Evolutionary conservation across 164 flowering plant genomes (phyloP).

Genomic region (Pachysandra terminalis): DNA sequence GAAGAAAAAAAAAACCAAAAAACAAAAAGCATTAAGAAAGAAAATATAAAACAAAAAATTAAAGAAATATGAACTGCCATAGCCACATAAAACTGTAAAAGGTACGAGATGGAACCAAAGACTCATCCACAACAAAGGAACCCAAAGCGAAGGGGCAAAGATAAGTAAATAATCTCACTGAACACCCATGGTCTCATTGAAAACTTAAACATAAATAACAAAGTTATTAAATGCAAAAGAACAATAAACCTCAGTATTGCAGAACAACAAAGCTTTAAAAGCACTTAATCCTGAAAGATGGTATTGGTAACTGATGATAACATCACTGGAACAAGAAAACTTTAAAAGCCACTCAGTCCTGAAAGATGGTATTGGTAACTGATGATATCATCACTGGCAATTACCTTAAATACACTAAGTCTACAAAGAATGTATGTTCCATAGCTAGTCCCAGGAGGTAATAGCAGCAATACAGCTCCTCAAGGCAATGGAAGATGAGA

Average conservation of each 20-base stretch:
- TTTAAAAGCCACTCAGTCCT: neutral
- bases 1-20: too few species aligned
- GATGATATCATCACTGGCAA: neutral
- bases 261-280: neutral
- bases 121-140: too few species aligned
- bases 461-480: too few species aligned
- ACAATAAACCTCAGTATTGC: neutral
- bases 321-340: neutral
- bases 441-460: too few species aligned
- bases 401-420: too few species aligned
- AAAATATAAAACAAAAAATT: too few species aligned
- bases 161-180: too few species aligned
- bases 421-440: too few species aligned
- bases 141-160: too few species aligned
- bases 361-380: neutral
- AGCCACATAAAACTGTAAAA: neutral
- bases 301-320: neutral
- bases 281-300: neutral
- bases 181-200: too few species aligned
- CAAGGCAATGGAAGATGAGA: neutral
- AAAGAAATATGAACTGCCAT: too few species aligned
- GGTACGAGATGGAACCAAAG: conserved; percentile 2
- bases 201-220: neutral
- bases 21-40: too few species aligned
- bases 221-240: neutral